These are phyloP conservation scores for Psilocybe mexicana DNA, from an alignment of 1,284 basidiomycete genomes.

Conservation along the genomic window DNA sequence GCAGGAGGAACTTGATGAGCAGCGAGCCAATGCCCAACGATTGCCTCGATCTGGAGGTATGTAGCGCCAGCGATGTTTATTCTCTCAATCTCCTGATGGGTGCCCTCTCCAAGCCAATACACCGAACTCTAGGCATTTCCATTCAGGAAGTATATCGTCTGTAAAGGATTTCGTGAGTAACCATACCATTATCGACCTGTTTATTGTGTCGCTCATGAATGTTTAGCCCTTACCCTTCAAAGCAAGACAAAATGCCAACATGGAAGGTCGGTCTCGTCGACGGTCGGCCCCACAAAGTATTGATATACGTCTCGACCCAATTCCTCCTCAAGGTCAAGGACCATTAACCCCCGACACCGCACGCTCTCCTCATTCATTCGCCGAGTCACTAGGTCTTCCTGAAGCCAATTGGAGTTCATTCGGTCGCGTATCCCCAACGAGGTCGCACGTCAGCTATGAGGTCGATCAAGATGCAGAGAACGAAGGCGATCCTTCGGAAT, in stretches of 20 bases:
- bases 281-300: constrained; percentile 17
- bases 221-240: not conserved
- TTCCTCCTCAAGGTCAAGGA: constrained; percentile 3
- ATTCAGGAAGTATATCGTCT: constrained; percentile 42
- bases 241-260: constrained; percentile 16
- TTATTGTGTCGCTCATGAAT: not conserved
- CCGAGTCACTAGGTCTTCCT: constrained; percentile 46
- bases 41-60: constrained; percentile 41
- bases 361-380: constrained; percentile 56
- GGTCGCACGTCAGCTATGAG: constrained; percentile 49
- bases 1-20: constrained; percentile 76
- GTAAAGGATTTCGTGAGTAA: constrained; percentile 36
- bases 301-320: constrained; percentile 10
- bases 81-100: not conserved
- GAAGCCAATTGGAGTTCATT: constrained; percentile 45
- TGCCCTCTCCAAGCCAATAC: constrained; percentile 29
- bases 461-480: constrained; percentile 44
- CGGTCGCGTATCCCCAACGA: constrained; percentile 37
- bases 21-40: constrained; percentile 45
- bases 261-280: constrained; percentile 18
- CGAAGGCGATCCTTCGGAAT: constrained; percentile 34
- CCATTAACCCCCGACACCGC: constrained; percentile 63
- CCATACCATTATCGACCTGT: not conserved
- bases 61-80: constrained; percentile 9
- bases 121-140: constrained; percentile 41